Base-by-base conservation (phyloP, 306 rosid genomes). In the Sophora flavescens region DNA sequence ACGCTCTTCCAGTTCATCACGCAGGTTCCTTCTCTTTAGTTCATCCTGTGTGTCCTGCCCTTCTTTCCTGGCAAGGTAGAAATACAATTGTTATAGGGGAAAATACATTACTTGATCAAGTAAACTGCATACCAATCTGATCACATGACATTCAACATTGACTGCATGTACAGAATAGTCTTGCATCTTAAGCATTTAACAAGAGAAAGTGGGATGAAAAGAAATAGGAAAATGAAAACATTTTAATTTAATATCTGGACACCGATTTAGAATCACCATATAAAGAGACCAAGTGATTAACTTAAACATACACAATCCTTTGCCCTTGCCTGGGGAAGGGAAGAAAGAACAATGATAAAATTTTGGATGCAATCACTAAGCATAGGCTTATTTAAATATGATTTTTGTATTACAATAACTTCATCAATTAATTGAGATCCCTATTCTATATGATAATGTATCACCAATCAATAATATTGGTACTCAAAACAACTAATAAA, bases 21-120 rank as follows among this genome's bases (percentile, higher is more conserved):
- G 93, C 11, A 92, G 96, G 88, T 89, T 89, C 84, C 96, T 92
- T 86, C 87, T 89, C 76, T 90, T 88, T 75, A 95, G 54, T 60
- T 95, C 98, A 1, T 95, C 98, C 1, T 84, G 77, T 36, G 98
- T 95, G 76, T 92, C 98, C 81, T 95, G 98, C 38, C 97, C 98
- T 0, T 90, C 97, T 78, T 79, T 95, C 85, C 98, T 95, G 83
- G 8, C 8, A 76, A 82, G 80, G 68, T 60, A 35, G 30, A 33
- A 18, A 28, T 3, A 42, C 47, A 69, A 13, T 74, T 57, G 73
- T 63, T 51, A 78, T 53, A 9, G 2, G 50, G 14, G 42, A 35
- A 75, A 50, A 18, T 22, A 60, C 28, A 60, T 33, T 26, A 72
- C 52, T 9, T 15, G 53, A 26, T 53, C 30, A 9, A 50, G 44